Conservation (phyloP, 495 filamentous ascomycete species). For the Podospora pseudoanserina region DNA sequence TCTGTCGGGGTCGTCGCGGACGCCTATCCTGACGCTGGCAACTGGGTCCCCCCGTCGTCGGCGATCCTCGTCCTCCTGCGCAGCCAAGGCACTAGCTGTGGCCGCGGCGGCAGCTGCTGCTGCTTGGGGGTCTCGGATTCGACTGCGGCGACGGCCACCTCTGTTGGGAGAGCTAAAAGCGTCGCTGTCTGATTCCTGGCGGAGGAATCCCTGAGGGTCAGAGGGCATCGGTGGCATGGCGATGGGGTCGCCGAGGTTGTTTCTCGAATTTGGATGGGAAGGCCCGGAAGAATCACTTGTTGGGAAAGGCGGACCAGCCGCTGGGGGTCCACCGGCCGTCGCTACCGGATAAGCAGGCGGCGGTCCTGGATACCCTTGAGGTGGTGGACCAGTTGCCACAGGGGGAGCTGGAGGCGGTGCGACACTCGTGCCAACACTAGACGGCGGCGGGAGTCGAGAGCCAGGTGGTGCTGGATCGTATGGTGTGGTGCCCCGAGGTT, state of each 20-base stretch:
- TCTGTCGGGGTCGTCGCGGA: slow-evolving; percentile 68
- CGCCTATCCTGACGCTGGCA: slow-evolving; percentile 69
- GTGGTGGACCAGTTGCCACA: not conserved
- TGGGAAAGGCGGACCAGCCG: slow-evolving; percentile 14
- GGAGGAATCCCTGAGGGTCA: slow-evolving; percentile 56
- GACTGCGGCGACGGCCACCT: slow-evolving; percentile 39
- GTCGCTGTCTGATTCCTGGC: slow-evolving; percentile 59
- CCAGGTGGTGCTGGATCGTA: slow-evolving; percentile 31
- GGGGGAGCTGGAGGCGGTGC: slow-evolving; percentile 5
- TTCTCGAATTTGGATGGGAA: slow-evolving; percentile 38
- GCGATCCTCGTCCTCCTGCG: slow-evolving; percentile 37
- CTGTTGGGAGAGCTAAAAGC: slow-evolving; percentile 44
- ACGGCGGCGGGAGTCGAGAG: slow-evolving; percentile 11
- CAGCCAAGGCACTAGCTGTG: slow-evolving; percentile 40
- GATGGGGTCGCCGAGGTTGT: slow-evolving; percentile 34
- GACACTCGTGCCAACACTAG: not conserved
- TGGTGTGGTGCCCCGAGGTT: slow-evolving; percentile 28
- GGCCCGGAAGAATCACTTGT: slow-evolving; percentile 29
- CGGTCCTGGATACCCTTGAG: slow-evolving; percentile 6
- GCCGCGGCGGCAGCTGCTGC: slow-evolving; percentile 50
- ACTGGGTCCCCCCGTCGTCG: slow-evolving; percentile 41
- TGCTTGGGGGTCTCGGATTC: slow-evolving; percentile 42
- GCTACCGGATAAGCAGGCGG: slow-evolving; percentile 41
- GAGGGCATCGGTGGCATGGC: slow-evolving; percentile 49
- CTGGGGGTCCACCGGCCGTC: slow-evolving; percentile 21